phyloP scores from a whole-genome alignment of 495 filamentous ascomycete genomes.

The Monascus purpureus region DNA sequence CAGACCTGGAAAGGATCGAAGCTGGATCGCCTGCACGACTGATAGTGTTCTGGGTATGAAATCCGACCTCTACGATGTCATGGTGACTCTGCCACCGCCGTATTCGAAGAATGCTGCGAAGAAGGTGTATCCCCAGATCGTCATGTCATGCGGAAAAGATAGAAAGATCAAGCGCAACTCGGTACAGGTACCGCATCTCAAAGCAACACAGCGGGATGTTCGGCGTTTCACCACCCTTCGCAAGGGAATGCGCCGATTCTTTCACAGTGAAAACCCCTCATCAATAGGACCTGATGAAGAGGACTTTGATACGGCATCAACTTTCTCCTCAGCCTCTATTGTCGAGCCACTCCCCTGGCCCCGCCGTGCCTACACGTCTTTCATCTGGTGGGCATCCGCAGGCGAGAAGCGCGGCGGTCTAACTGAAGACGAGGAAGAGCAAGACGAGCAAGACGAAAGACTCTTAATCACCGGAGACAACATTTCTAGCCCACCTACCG shows the following conservation, averaged over 20 bases:
- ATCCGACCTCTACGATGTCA: slow-evolving; percentile 69
- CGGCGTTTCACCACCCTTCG: slow-evolving; percentile 64
- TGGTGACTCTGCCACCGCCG: slow-evolving; percentile 62
- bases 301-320: slow-evolving; percentile 31
- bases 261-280: slow-evolving; percentile 11
- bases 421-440: slow-evolving; percentile 29
- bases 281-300: slow-evolving; percentile 8
- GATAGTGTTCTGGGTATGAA: slow-evolving; percentile 84
- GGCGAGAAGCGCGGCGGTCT: slow-evolving; percentile 59
- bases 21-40: slow-evolving; percentile 91
- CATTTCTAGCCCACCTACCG: slow-evolving; percentile 22
- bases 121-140: slow-evolving; percentile 62
- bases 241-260: slow-evolving; percentile 45
- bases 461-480: slow-evolving; percentile 29
- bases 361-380: slow-evolving; percentile 74
- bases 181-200: slow-evolving; percentile 32
- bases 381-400: slow-evolving; percentile 98
- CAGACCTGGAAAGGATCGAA: slow-evolving; percentile 38
- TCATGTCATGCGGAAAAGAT: slow-evolving; percentile 10
- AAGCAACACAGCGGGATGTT: slow-evolving; percentile 82
- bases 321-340: slow-evolving; percentile 36
- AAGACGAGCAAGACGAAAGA: slow-evolving; percentile 28
- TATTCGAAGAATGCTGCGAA: slow-evolving; percentile 41
- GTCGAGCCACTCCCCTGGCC: slow-evolving; percentile 79
- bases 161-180: slow-evolving; percentile 10